Conservation (phyloP, 768 basidiomycete species). For the Phaeotremella skinneri region DNA sequence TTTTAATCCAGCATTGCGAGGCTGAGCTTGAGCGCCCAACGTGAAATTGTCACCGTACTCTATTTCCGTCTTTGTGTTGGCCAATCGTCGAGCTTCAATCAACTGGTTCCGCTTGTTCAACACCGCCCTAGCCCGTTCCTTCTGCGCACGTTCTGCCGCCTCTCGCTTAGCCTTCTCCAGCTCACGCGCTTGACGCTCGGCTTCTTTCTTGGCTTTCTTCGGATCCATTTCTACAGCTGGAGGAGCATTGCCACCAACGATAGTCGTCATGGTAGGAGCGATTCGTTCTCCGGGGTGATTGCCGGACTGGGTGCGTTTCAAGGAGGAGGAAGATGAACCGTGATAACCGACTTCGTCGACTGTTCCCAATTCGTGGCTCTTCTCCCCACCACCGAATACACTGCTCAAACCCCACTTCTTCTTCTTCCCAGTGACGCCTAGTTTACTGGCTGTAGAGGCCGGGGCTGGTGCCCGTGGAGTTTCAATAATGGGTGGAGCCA, state of each 20-base stretch:
- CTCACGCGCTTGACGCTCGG: constrained; percentile 71
- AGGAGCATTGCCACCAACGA: neutral
- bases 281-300: constrained; percentile 26
- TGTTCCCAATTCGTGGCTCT: constrained; percentile 33
- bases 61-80: constrained; percentile 28
- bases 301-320: constrained; percentile 51
- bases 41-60: constrained; percentile 21
- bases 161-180: constrained; percentile 81
- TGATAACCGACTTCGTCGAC: constrained; percentile 41
- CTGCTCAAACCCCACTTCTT: constrained; percentile 52
- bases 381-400: constrained; percentile 50
- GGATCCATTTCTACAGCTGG: constrained; percentile 43
- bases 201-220: constrained; percentile 55
- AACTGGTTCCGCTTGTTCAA: constrained; percentile 83
- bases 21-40: constrained; percentile 2
- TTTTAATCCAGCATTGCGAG: constrained; percentile 1
- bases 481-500: constrained; percentile 31
- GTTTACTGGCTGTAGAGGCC: constrained; percentile 18
- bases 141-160: constrained; percentile 68
- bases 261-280: neutral
- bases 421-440: constrained; percentile 46
- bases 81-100: constrained; percentile 54
- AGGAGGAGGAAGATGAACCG: constrained; percentile 20
- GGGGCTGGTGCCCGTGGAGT: constrained; percentile 7
- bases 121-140: constrained; percentile 86